Base-by-base conservation (phyloP, 305 asterid genomes). In the Rubia balearica region DNA sequence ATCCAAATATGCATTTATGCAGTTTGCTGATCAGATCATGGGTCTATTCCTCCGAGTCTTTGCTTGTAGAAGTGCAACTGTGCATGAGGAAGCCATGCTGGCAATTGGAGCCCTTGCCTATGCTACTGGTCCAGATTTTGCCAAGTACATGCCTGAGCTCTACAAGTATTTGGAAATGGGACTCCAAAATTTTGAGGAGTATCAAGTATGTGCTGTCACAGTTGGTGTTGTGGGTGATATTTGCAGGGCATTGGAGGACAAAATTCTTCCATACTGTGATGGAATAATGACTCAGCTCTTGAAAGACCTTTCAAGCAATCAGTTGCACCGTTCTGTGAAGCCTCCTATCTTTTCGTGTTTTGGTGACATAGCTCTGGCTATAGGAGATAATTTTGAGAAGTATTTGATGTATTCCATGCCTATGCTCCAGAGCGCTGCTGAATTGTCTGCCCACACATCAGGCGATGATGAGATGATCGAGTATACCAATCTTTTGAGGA, bases 61-160 rank as follows among this genome's bases (percentile, higher is more conserved):
- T 79, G 92, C 95, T 63, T 92, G 95, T 79, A 85, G 96, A 77
- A 90, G 80, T 84, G 96, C 97, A 60, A 88, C 98, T 19, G 98
- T 85, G 75, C 98, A 92, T 60, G 98, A 92, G 83, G 98, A 92
- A 80, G 98, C 97, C 10, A 92, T 92, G 97, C 97, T 92, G 74
- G 93, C 97, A 41, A 92, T 92, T 79, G 98, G 98, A 63, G 96
- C 98, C 6, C 91, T 90, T 66, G 98, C 98, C 65, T 90, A 92
- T 80, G 87, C 91, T 43, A 81, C 85, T 3, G 98, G 98, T 68
- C 88, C 88, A 0, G 89, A 86, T 71, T 92, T 92, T 64, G 85
- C 75, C 0, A 92, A 88, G 79, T 92, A 90, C 84, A 88, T 87
- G 96, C 87, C 91, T 49, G 96, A 92, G 45, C 88, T 94, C 83